Conservation (phyloP, 148 eudicot species). For the Persicaria tinctoria region DNA sequence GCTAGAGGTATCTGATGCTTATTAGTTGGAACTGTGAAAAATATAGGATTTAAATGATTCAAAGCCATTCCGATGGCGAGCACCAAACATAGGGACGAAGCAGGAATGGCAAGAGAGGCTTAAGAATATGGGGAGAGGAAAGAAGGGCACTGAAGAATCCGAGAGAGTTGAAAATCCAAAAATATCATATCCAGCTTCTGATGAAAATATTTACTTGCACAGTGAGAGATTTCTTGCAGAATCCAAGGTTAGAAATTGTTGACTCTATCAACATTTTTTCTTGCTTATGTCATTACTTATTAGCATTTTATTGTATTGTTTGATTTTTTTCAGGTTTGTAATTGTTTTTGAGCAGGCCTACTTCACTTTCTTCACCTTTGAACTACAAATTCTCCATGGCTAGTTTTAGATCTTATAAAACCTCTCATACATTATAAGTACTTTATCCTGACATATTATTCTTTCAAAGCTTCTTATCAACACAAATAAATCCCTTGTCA, state of each 20-base stretch:
- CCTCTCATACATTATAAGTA: neutral
- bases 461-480: no score
- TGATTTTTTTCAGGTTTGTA: neutral
- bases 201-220: slow-evolving; percentile 51
- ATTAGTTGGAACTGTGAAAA: slow-evolving; percentile 8
- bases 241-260: slow-evolving; percentile 34
- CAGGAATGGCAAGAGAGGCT: slow-evolving; percentile 80
- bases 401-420: neutral
- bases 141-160: slow-evolving; percentile 48
- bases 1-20: neutral
- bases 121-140: slow-evolving; percentile 39
- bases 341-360: neutral
- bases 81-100: slow-evolving; percentile 57
- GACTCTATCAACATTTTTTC: neutral
- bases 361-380: neutral
- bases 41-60: slow-evolving; percentile 34
- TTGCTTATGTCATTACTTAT: neutral
- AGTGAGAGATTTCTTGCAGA: slow-evolving; percentile 32
- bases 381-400: neutral
- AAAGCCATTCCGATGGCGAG: slow-evolving; percentile 38
- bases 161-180: slow-evolving; percentile 52
- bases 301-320: slow-evolving; percentile 4
- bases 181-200: slow-evolving; percentile 61
- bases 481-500: no score
- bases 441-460: neutral